Evolutionary conservation across 2,329 filamentous ascomycete genomes (phyloP).

Genomic region (Dactylellina drechsleri): DNA sequence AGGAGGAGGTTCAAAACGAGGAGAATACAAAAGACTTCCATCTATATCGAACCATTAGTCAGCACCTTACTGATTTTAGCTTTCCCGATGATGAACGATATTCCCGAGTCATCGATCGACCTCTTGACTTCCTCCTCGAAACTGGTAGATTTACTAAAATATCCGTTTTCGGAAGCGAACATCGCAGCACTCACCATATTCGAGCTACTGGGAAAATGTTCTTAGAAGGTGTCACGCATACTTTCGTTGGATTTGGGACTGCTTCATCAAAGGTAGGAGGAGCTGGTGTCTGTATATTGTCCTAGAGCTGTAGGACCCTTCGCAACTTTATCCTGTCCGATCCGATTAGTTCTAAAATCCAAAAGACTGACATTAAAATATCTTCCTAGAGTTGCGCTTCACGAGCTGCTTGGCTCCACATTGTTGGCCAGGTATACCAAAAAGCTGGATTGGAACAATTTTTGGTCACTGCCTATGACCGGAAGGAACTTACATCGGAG

Average conservation of each 20-base stretch:
- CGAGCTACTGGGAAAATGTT: conserved; percentile 44
- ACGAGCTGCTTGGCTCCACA: conserved; percentile 38
- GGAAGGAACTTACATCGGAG: conserved; percentile 27
- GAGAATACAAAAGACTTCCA: conserved; percentile 21
- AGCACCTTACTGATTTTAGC: conserved; percentile 15
- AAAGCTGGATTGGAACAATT: conserved; percentile 30
- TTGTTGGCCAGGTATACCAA: conserved; percentile 33
- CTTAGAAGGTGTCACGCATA: conserved; percentile 15
- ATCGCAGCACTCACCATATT: conserved; percentile 22
- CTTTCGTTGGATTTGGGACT: conserved; percentile 35
- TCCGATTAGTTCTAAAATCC: not conserved
- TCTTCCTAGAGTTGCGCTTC: conserved; percentile 25
- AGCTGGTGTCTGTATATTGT: no score
- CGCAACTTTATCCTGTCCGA: not conserved
- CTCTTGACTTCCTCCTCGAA: conserved; percentile 29
- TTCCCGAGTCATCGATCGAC: not conserved
- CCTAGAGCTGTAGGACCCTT: no score
- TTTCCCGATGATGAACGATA: conserved; percentile 15
- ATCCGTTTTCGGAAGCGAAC: conserved; percentile 33
- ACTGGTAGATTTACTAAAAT: conserved; percentile 38
- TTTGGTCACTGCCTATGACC: conserved; percentile 32
- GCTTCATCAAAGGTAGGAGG: conserved; percentile 24
- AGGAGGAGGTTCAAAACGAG: not conserved
- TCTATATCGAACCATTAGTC: conserved; percentile 34
- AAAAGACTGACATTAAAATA: not conserved